These are phyloP conservation scores for Ploettnerulaceae sp. DNA, from an alignment of 2,329 filamentous ascomycete species.

Conservation along the genomic window DNA sequence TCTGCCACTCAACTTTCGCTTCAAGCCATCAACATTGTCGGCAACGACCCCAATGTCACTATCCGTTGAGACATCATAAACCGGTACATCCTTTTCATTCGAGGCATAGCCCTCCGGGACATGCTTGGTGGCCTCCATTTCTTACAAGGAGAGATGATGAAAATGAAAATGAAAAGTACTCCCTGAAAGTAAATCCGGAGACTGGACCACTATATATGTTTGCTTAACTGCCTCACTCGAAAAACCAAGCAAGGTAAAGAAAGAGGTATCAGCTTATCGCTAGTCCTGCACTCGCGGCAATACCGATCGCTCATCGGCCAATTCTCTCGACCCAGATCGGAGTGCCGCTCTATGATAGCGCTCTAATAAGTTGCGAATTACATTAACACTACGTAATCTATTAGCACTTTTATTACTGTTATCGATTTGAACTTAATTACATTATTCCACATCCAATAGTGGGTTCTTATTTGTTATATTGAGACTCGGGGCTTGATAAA, in stretches of 20 bases:
- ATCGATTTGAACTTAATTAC: too few species aligned
- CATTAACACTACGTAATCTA: too few species aligned
- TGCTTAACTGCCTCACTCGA: neutral
- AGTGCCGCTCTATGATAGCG: too few species aligned
- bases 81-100: conserved; percentile 14
- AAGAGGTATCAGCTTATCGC: neutral
- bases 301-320: too few species aligned
- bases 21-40: conserved; percentile 26
- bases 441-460: too few species aligned
- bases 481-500: too few species aligned
- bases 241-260: neutral
- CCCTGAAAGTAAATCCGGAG: neutral
- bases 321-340: too few species aligned
- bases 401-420: too few species aligned
- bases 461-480: too few species aligned
- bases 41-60: conserved; percentile 10
- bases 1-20: conserved; percentile 38
- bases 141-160: neutral
- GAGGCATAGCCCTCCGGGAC: conserved; percentile 6
- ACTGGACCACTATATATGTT: neutral
- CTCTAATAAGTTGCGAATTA: too few species aligned
- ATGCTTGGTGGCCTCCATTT: conserved; percentile 22
- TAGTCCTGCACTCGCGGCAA: neutral
- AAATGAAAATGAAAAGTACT: neutral
- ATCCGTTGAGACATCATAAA: conserved; percentile 11